Evolutionary conservation across 2,329 filamentous ascomycete genomes (phyloP).

Genomic region (Ascochyta fabae): DNA sequence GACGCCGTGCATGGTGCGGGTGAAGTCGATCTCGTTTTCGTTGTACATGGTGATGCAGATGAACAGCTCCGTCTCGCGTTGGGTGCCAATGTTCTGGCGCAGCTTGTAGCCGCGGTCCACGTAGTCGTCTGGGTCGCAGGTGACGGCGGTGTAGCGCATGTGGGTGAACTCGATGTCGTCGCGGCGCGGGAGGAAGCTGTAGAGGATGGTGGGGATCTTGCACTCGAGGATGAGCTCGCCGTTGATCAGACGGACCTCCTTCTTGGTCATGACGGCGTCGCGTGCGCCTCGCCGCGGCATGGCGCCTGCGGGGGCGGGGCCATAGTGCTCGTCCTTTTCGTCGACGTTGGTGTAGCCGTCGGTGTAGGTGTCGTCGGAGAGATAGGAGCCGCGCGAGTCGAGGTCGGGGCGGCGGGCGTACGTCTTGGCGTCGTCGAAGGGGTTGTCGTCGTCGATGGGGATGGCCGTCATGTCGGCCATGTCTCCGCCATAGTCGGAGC

Average conservation of each 20-base stretch:
- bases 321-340: conserved; percentile 79
- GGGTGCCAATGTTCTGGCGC: conserved; percentile 87
- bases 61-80: conserved; percentile 91
- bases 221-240: conserved; percentile 97
- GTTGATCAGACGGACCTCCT: conserved; percentile 95
- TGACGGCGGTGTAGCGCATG: conserved; percentile 99
- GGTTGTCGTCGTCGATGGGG: conserved; percentile 62
- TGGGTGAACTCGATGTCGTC: conserved; percentile 97
- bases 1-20: conserved; percentile 96
- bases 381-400: conserved; percentile 68
- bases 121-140: conserved; percentile 95
- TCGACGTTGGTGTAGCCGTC: conserved; percentile 53
- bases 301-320: conserved; percentile 82
- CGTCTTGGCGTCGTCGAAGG: conserved; percentile 73
- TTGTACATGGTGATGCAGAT: conserved; percentile 99
- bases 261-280: conserved; percentile 85
- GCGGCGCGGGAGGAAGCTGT: conserved; percentile 91
- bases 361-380: conserved; percentile 66
- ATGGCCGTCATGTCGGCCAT: conserved; percentile 76
- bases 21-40: conserved; percentile 95
- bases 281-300: conserved; percentile 88
- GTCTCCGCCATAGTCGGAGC: conserved; percentile 58
- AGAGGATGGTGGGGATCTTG: conserved; percentile 97
- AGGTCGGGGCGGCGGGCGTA: conserved; percentile 64
- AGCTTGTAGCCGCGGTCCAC: conserved; percentile 87